Percentiles rank a stretch among this genome's conserved stretches.
Evolutionary conservation across 495 filamentous ascomycete genomes (phyloP).

Genomic region (Penicillium argentinense): DNA sequence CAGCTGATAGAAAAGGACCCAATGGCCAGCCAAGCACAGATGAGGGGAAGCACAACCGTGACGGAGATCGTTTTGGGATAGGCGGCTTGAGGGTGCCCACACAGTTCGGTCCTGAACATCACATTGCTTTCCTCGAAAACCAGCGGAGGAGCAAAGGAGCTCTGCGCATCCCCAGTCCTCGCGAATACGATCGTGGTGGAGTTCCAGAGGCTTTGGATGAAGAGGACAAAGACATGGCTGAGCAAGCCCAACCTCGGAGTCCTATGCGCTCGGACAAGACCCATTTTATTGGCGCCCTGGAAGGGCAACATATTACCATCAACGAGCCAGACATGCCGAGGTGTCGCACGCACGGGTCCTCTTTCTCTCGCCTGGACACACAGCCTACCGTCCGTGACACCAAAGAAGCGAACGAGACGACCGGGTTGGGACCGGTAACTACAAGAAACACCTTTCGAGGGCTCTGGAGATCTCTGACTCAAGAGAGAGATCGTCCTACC

Average conservation of each 20-base stretch:
- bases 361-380: slow-evolving; percentile 43
- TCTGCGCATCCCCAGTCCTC: slow-evolving; percentile 81
- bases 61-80: slow-evolving; percentile 23
- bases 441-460: slow-evolving; percentile 35
- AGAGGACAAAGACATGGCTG: slow-evolving; percentile 30
- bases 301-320: slow-evolving; percentile 60
- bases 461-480: slow-evolving; percentile 39
- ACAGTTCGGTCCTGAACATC: slow-evolving; percentile 63
- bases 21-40: slow-evolving; percentile 20
- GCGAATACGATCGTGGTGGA: slow-evolving; percentile 80
- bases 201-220: slow-evolving; percentile 62
- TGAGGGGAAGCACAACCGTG: slow-evolving; percentile 11
- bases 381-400: slow-evolving; percentile 37
- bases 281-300: slow-evolving; percentile 30
- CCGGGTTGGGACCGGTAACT: slow-evolving; percentile 17
- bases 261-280: slow-evolving; percentile 22
- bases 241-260: slow-evolving; percentile 17
- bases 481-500: slow-evolving; percentile 49
- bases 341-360: slow-evolving; percentile 32
- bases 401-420: slow-evolving; percentile 24
- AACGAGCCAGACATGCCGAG: slow-evolving; percentile 55
- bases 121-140: slow-evolving; percentile 83
- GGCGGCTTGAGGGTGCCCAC: slow-evolving; percentile 47
- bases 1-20: slow-evolving; percentile 18
- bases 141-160: slow-evolving; percentile 75